Evolutionary conservation across 495 filamentous ascomycete genomes (phyloP).

Genomic region (Aspergillus indologenus): DNA sequence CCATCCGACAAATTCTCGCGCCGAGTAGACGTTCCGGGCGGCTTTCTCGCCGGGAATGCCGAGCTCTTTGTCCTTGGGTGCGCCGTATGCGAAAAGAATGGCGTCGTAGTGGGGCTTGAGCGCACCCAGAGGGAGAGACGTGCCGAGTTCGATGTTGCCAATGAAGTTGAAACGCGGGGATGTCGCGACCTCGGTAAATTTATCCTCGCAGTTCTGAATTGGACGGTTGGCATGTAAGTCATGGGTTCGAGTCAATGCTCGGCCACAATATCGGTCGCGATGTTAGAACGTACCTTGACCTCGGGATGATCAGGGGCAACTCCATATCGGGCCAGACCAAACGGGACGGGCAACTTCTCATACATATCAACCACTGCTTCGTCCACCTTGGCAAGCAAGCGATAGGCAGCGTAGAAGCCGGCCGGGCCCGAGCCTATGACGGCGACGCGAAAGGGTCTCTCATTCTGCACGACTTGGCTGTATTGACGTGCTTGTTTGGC

Average conservation of each 20-base stretch:
- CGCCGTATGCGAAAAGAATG: slow-evolving; percentile 89
- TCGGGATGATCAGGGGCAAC: slow-evolving; percentile 97
- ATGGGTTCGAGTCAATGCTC: not conserved
- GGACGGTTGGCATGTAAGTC: not conserved
- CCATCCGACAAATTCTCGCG: slow-evolving; percentile 95
- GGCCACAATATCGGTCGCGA: too few species aligned
- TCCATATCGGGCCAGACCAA: slow-evolving; percentile 85
- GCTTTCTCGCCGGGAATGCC: slow-evolving; percentile 76
- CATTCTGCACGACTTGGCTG: slow-evolving; percentile 37
- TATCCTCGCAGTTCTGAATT: slow-evolving; percentile 84
- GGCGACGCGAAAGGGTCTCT: slow-evolving; percentile 69
- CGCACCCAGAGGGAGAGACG: slow-evolving; percentile 61
- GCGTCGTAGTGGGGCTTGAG: slow-evolving; percentile 86
- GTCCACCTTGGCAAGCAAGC: slow-evolving; percentile 70
- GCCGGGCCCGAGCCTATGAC: slow-evolving; percentile 94
- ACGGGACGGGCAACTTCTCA: slow-evolving; percentile 88
- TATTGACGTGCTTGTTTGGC: slow-evolving; percentile 26
- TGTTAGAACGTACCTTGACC: slow-evolving; percentile 71
- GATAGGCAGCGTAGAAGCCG: slow-evolving; percentile 90
- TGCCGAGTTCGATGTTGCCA: slow-evolving; percentile 82
- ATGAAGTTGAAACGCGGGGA: slow-evolving; percentile 85
- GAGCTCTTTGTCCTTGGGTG: slow-evolving; percentile 74
- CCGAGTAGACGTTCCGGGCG: slow-evolving; percentile 75
- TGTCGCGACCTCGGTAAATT: slow-evolving; percentile 80
- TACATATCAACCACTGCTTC: slow-evolving; percentile 89